These are phyloP conservation scores for Dentipellis sp. DNA, from an alignment of 768 basidiomycete genomes.

Conservation along the genomic window DNA sequence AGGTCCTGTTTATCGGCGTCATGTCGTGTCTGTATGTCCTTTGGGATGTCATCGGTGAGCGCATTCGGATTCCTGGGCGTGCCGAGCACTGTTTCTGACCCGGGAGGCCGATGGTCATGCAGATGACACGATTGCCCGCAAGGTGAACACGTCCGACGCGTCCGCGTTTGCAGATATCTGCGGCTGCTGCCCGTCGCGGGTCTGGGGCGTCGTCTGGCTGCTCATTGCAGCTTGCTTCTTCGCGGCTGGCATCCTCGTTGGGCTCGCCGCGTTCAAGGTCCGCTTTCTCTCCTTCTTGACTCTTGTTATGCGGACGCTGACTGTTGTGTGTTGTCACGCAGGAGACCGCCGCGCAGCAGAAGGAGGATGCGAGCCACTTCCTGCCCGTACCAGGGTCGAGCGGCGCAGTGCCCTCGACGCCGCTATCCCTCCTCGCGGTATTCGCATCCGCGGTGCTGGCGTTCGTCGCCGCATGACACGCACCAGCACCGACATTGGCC, in stretches of 20 bases:
- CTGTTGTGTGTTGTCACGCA: slow-evolving; percentile 17
- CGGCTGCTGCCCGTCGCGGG: slow-evolving; percentile 82
- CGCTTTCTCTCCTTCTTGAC: slow-evolving; percentile 5
- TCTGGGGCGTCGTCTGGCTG: slow-evolving; percentile 89
- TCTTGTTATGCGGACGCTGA: not conserved
- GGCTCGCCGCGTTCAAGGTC: slow-evolving; percentile 77
- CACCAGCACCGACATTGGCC: too few relatives aligned
- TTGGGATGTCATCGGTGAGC: slow-evolving; percentile 78
- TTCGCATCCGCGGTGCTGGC: not conserved
- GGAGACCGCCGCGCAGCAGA: slow-evolving; percentile 54
- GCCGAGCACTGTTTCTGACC: not conserved
- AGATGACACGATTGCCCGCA: slow-evolving; percentile 81
- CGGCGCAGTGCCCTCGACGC: slow-evolving; percentile 14
- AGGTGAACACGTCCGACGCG: slow-evolving; percentile 84
- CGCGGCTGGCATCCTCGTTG: slow-evolving; percentile 64
- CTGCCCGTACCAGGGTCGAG: slow-evolving; percentile 50
- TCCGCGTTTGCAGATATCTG: slow-evolving; percentile 77
- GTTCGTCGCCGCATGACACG: too few relatives aligned
- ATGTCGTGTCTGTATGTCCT: slow-evolving; percentile 85
- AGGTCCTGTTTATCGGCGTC: slow-evolving; percentile 77
- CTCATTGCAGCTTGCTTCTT: slow-evolving; percentile 69
- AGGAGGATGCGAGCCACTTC: slow-evolving; percentile 42
- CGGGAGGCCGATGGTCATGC: not conserved
- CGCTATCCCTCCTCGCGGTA: slow-evolving; percentile 28
- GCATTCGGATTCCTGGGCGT: not conserved